Base-by-base conservation (phyloP, 2,329 filamentous ascomycete species). In the Arachnomyces sp. region DNA sequence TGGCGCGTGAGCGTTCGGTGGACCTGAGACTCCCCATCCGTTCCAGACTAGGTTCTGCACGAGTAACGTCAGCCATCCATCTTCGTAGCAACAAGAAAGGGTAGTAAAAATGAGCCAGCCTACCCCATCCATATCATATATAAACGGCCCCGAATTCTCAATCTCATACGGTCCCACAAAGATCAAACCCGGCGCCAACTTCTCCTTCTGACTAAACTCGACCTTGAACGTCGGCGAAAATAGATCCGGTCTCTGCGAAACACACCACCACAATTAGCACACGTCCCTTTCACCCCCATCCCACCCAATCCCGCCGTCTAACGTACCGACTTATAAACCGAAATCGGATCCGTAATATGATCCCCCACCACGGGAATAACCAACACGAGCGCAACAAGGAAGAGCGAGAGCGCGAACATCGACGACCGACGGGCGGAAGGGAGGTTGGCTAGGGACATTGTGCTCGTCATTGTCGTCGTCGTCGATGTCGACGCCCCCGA, bases 91-190 rank as follows among this genome's bases (percentile, higher is more conserved):
- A 11, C 28, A 12, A 15, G 2, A 20, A 31, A 36, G 54, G 36
- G 11, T 29, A 34, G 15, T 36, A 29, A 20, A 9, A 31, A 18
- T 7, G 17, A 20, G 11, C 15, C 17, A 11, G 25, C 51, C 32
- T 60, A 67, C 64, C 46, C 70, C 70, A 45, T 59, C 57, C 48
- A 67, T 71, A 50, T 73, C 70, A 48, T 71, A 73, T 16, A 73
- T 73, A 48, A 73, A 70, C 7, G 70, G 66, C 1, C 68, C 69
- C 7, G 68, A 63, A 44, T 72, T 70, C 40, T 64, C 50, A 28
- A 67, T 63, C 34, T 70, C 62, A 47, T 72, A 73, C 1, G 70
- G 71, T 2, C 67, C 65, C 33, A 73, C 55, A 45, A 73, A 73
- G 33, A 72, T 67, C 50, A 72, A 73, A 15, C 71, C 71, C 0